Evolutionary conservation across 768 basidiomycete species (phyloP).

Genomic region (Neoboletus brunneissimus): DNA sequence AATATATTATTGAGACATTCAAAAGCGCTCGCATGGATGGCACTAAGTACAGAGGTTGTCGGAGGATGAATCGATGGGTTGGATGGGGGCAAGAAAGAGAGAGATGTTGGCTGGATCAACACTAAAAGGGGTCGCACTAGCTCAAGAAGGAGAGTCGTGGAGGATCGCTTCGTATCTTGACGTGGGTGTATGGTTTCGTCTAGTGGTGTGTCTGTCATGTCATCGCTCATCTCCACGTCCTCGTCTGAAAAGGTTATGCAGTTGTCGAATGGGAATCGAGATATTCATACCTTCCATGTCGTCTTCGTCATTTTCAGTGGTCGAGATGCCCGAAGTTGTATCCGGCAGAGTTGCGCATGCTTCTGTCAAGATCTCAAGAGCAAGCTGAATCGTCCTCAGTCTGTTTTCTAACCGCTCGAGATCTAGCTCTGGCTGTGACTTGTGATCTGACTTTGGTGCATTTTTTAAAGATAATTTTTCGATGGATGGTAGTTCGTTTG

Average conservation of each 20-base stretch:
- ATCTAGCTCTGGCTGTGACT: constrained; percentile 61
- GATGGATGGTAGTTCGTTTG: constrained; percentile 44
- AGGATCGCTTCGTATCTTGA: constrained; percentile 30
- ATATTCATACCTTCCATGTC: constrained; percentile 35
- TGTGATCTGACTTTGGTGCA: constrained; percentile 75
- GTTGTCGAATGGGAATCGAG: constrained; percentile 9
- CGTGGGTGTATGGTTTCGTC: constrained; percentile 19
- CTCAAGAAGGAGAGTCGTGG: constrained; percentile 44
- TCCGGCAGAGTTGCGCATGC: constrained; percentile 87
- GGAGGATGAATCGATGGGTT: constrained; percentile 78
- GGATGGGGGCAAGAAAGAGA: constrained; percentile 78
- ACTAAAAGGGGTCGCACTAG: constrained; percentile 67
- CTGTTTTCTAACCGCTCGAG: constrained; percentile 70
- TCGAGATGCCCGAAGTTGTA: constrained; percentile 45
- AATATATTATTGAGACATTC: constrained; percentile 92
- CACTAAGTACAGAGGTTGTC: constrained; percentile 79
- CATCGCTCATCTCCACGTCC: constrained; percentile 40
- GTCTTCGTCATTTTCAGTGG: constrained; percentile 33
- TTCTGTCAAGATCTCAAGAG: constrained; percentile 86
- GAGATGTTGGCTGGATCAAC: constrained; percentile 68
- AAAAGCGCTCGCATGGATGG: constrained; percentile 80
- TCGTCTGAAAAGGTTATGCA: constrained; percentile 40
- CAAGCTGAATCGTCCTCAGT: constrained; percentile 72
- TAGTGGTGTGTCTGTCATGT: constrained; percentile 20
- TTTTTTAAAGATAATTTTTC: constrained; percentile 62